Percentiles rank a stretch among this genome's conserved stretches.
Conservation (phyloP, 495 filamentous ascomycete species). For the Lepraria neglecta region DNA sequence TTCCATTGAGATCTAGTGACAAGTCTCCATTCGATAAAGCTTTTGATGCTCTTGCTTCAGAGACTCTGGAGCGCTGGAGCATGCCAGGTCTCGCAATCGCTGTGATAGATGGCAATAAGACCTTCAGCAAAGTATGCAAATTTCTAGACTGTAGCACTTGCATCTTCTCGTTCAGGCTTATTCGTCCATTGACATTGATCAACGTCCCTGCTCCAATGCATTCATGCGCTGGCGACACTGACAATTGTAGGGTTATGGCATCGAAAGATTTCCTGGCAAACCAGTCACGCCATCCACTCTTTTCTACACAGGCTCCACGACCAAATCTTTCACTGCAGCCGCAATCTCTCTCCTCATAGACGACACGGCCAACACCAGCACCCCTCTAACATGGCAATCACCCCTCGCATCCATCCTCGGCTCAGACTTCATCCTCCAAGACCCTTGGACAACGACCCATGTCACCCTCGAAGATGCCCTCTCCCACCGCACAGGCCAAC, state of each 20-base stretch:
- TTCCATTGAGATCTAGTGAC: constrained; percentile 1
- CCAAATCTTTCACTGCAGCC: constrained; percentile 52
- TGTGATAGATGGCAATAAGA: constrained; percentile 41
- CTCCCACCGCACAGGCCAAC: constrained; percentile 46
- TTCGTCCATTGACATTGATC: no score
- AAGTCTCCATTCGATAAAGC: constrained; percentile 29
- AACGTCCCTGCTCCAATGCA: no score
- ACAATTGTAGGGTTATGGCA: constrained; percentile 46
- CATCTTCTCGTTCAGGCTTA: no score
- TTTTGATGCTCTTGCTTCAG: constrained; percentile 37
- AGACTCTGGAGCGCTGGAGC: constrained; percentile 42
- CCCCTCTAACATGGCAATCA: constrained; percentile 44
- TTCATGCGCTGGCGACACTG: background rate
- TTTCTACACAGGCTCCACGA: constrained; percentile 45
- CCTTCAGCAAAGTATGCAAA: constrained; percentile 40
- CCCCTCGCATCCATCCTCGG: constrained; percentile 44
- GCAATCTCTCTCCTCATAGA: constrained; percentile 43
- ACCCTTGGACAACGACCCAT: constrained; percentile 40
- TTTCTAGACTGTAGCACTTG: background rate
- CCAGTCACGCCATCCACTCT: constrained; percentile 43
- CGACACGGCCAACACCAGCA: constrained; percentile 29
- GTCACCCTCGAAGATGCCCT: constrained; percentile 48
- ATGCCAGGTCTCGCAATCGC: constrained; percentile 47
- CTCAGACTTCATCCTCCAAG: constrained; percentile 48
- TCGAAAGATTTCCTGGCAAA: constrained; percentile 35